Evolutionary conservation across 306 rosid genomes (phyloP), one percentile per base, ranked within the genome.

Genomic region (Argentina anserina): DNA sequence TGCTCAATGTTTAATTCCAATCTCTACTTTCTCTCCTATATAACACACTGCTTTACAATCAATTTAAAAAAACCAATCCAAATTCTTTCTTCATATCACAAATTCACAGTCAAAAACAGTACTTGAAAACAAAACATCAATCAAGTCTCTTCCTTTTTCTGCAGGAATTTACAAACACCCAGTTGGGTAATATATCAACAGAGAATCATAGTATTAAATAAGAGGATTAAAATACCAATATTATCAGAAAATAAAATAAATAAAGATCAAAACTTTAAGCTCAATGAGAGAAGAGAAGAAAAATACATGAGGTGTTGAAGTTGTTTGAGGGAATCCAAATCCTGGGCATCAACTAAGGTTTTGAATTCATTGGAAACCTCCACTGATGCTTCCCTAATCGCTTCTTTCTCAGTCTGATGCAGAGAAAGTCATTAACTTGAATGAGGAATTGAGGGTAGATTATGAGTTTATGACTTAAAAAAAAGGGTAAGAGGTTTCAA

Each of bases 291-390:
- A 42, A 53, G 59, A 49, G 67, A 64, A 68, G 65, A 25, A 31
- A 61, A 17, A 33, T 80, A 93, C 96, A 89, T 87, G 77, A 86
- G 90, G 80, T 85, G 81, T 81, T 94, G 97, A 58, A 81, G 70
- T 75, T 91, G 93, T 41, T 81, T 84, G 33, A 94, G 84, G 74
- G 95, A 83, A 21, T 84, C 86, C 79, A 94, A 86, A 81, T 91
- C 90, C 9, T 81, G 80, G 6, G 90, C 71, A 41, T 72, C 79
- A 76, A 89, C 71, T 55, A 94, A 90, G 78, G 95, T 88, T 87
- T 89, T 89, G 86, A 94, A 88, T 47, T 91, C 90, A 23, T 75
- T 82, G 14, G 95, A 88, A 46, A 86, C 65, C 74, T 84, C 86
- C 31, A 81, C 95, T 0, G 96, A 89, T 33, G 93, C 84, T 23